Conservation (phyloP, 1,284 basidiomycete species). For the Kwoniella shivajii region DNA sequence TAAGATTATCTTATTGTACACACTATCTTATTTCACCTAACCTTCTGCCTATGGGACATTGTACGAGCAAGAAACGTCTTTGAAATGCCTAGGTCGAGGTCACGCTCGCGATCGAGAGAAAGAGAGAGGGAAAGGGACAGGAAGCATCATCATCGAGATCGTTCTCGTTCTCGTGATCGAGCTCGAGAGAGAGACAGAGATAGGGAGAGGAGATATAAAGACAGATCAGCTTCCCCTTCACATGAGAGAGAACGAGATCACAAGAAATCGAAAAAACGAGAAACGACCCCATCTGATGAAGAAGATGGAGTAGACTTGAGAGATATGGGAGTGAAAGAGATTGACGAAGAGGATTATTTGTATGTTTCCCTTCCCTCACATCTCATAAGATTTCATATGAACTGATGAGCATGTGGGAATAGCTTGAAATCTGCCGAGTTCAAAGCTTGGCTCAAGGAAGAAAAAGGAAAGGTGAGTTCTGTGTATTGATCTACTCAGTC, state of each 20-base stretch:
- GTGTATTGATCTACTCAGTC: not conserved
- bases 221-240: conserved; percentile 3
- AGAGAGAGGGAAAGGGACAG: conserved; percentile 9
- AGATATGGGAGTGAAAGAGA: conserved; percentile 42
- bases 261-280: conserved; percentile 5
- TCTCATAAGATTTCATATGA: not conserved
- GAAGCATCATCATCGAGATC: not conserved
- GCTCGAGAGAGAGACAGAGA: conserved; percentile 6
- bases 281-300: conserved; percentile 21
- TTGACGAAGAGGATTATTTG: conserved; percentile 52
- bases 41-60: not conserved
- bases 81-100: conserved; percentile 6
- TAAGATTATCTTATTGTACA: not conserved
- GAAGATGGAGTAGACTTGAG: conserved; percentile 42
- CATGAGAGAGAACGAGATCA: conserved; percentile 1
- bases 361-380: conserved; percentile 22
- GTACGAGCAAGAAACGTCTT: too few relatives aligned
- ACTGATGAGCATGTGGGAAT: not conserved
- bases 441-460: conserved; percentile 45
- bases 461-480: conserved; percentile 30
- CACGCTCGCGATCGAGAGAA: conserved; percentile 6
- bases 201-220: conserved; percentile 1
- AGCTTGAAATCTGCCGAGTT: conserved; percentile 42
- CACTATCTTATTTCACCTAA: not conserved
- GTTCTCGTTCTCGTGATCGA: conserved; percentile 1